Conservation (phyloP, 1,139 yeast genomes). For the Magnusiomyces ingens region DNA sequence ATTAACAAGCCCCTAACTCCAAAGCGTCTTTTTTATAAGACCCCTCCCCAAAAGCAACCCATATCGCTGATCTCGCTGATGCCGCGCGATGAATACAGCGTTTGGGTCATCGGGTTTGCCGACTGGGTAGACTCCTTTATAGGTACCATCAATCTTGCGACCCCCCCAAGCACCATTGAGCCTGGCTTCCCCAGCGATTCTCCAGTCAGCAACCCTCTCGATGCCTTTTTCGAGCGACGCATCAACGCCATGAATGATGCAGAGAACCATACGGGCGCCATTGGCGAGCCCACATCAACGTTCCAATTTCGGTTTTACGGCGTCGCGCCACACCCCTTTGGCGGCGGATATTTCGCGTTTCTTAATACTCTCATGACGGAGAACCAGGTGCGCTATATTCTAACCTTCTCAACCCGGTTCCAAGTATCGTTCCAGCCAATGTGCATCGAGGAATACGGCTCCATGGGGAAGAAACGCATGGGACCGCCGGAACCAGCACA, state of each 20-base stretch:
- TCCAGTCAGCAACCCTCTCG: background rate
- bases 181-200: background rate
- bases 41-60: background rate
- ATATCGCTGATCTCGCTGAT: background rate
- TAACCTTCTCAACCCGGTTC: background rate
- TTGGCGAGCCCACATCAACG: background rate
- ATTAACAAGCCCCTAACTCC: background rate
- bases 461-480: background rate
- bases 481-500: background rate
- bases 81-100: background rate
- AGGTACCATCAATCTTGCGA: background rate
- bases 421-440: background rate
- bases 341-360: background rate
- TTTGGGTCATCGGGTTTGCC: slow-evolving; percentile 3
- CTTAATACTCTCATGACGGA: background rate
- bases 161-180: background rate
- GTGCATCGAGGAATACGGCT: background rate
- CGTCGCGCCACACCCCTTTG: background rate
- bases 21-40: background rate
- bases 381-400: background rate
- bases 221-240: background rate
- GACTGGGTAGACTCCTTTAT: background rate
- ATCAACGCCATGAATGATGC: background rate
- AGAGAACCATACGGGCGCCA: background rate
- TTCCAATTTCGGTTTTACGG: background rate